phyloP scores from a whole-genome alignment of 148 eudicot species.

The Fagopyrum homotropicum region DNA sequence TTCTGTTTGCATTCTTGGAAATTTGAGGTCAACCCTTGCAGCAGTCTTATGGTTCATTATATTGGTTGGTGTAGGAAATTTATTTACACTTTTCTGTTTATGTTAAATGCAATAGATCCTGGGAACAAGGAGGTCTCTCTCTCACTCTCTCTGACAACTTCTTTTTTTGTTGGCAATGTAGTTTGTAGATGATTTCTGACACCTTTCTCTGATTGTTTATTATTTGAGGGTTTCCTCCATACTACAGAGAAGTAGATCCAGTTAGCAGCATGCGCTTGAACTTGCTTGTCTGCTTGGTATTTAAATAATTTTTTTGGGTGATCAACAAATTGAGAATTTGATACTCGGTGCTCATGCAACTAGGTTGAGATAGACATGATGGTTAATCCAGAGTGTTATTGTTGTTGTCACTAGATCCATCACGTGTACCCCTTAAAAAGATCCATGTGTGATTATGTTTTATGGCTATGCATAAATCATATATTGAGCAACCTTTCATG shows the following conservation, averaged over 20 bases:
- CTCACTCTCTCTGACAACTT: conserved; percentile 9
- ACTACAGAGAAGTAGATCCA: conserved; percentile 3
- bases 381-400: not conserved
- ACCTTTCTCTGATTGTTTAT: not conserved
- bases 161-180: not conserved
- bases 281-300: not conserved
- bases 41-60: too few relatives aligned
- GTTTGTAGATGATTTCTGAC: not conserved
- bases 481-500: conserved; percentile 3
- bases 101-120: conserved; percentile 65
- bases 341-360: not conserved
- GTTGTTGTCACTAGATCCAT: not conserved
- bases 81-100: too few relatives aligned
- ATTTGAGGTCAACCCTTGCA: too few relatives aligned
- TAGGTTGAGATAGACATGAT: not conserved
- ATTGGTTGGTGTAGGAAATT: too few relatives aligned
- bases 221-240: not conserved
- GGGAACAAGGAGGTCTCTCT: conserved; percentile 51
- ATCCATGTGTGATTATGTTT: not conserved
- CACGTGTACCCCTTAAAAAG: not conserved
- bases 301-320: not conserved
- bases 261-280: not conserved
- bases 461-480: not conserved
- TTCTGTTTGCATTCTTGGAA: too few relatives aligned
- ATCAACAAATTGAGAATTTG: not conserved